A percentile compares a stretch with the other conserved stretches of the same genome.
These are phyloP conservation scores for Sphagnurus paluster DNA, from an alignment of 1,284 basidiomycete species.

Conservation along the genomic window DNA sequence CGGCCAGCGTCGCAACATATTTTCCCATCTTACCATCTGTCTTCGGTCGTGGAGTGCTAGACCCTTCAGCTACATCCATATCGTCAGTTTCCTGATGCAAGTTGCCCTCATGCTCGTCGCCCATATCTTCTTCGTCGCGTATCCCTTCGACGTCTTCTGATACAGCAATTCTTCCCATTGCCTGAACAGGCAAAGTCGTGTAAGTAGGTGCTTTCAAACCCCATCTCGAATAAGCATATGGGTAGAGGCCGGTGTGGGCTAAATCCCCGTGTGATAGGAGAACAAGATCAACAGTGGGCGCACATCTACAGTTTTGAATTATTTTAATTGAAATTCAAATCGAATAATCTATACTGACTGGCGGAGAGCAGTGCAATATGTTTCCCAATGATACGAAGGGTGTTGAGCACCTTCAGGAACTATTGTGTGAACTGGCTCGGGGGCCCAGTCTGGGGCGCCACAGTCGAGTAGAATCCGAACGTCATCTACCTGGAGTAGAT, in stretches of 20 bases:
- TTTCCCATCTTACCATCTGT: conserved; percentile 40
- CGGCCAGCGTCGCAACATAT: conserved; percentile 75
- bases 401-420: conserved; percentile 33
- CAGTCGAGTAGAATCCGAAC: conserved; percentile 93
- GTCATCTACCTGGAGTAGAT: conserved; percentile 94
- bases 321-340: conserved; percentile 14
- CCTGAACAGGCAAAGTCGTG: conserved; percentile 93
- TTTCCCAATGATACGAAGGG: conserved; percentile 47
- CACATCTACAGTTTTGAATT: conserved; percentile 45
- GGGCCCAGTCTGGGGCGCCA: conserved; percentile 87
- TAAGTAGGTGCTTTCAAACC: conserved; percentile 93
- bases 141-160: conserved; percentile 82
- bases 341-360: conserved; percentile 46
- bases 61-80: conserved; percentile 18
- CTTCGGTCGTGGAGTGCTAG: conserved; percentile 20
- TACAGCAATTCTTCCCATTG: conserved; percentile 91
- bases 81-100: conserved; percentile 25
- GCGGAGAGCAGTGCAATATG: conserved; percentile 65
- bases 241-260: conserved; percentile 85
- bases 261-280: conserved; percentile 94
- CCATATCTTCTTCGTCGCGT: conserved; percentile 74
- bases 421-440: conserved; percentile 45
- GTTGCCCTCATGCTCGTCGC: conserved; percentile 33
- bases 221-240: conserved; percentile 88
- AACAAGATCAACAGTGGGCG: conserved; percentile 81